Percentiles rank a stretch among this genome's conserved stretches.
Conservation (phyloP, 2,329 filamentous ascomycete genomes). For the Fusarium lyarnte region DNA sequence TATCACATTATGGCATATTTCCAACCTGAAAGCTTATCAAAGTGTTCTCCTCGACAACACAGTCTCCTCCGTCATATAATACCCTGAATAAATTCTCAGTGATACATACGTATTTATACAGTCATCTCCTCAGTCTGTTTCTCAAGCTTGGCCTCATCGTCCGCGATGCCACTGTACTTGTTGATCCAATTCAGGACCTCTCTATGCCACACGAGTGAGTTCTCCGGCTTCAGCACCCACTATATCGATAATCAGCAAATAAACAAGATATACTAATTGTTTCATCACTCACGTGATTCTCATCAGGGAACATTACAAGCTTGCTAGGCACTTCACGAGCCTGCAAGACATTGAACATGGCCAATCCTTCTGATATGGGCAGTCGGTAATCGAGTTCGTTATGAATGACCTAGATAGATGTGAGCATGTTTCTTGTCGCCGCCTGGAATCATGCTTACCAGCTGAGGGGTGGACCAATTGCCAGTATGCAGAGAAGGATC, state of each 20-base stretch:
- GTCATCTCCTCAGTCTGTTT: constrained; percentile 30
- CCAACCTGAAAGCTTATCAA: background rate
- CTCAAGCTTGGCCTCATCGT: constrained; percentile 35
- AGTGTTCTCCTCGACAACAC: background rate
- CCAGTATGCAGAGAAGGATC: constrained; percentile 71
- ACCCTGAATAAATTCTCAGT: background rate
- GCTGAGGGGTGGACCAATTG: constrained; percentile 86
- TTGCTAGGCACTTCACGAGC: constrained; percentile 77
- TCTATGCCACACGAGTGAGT: constrained; percentile 88
- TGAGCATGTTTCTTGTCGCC: background rate
- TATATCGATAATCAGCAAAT: constrained; percentile 40
- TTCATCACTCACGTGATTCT: constrained; percentile 60
- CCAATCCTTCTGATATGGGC: constrained; percentile 83
- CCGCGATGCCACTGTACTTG: constrained; percentile 62
- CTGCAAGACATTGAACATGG: constrained; percentile 88
- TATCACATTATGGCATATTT: background rate
- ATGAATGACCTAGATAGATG: constrained; percentile 69
- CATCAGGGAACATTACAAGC: constrained; percentile 83
- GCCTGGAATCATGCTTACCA: constrained; percentile 60
- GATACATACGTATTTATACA: constrained; percentile 7
- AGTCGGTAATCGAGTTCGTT: constrained; percentile 90
- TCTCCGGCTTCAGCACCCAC: constrained; percentile 93
- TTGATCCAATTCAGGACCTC: constrained; percentile 85
- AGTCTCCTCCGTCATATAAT: background rate
- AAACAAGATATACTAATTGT: background rate